phyloP scores from a whole-genome alignment of 345 rosid genomes.

The Linum trigynum region DNA sequence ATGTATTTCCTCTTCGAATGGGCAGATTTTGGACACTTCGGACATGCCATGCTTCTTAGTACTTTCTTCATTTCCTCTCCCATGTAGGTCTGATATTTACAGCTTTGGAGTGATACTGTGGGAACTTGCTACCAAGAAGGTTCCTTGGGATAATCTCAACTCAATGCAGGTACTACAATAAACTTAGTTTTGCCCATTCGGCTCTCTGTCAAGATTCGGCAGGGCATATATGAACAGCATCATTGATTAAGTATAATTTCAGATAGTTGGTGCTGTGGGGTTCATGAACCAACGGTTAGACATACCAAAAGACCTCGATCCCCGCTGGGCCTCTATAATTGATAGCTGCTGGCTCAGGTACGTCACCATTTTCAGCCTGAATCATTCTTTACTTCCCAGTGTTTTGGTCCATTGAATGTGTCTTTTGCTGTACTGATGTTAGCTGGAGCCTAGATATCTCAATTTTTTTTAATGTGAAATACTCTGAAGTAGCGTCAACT shows the following conservation, averaged over 20 bases:
- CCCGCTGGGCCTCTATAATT: constrained; percentile 64
- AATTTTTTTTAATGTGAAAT: too few relatives aligned
- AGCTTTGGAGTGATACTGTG: constrained; percentile 89
- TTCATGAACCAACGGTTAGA: constrained; percentile 93
- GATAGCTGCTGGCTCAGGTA: constrained; percentile 97
- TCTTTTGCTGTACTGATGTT: too few relatives aligned
- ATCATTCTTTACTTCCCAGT: not conserved
- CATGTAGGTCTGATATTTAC: constrained; percentile 77
- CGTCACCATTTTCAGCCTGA: constrained; percentile 9
- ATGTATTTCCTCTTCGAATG: not conserved
- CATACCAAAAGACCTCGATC: constrained; percentile 71
- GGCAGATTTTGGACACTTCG: not conserved
- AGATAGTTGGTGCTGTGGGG: constrained; percentile 98
- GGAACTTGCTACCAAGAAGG: constrained; percentile 94
- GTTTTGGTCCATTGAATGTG: too few relatives aligned
- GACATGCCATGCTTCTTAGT: not conserved
- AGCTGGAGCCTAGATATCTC: too few relatives aligned
- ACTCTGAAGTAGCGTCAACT: too few relatives aligned
- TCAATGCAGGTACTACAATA: constrained; percentile 65
- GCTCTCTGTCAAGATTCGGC: not conserved
- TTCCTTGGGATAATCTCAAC: constrained; percentile 95
- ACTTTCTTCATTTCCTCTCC: constrained; percentile 14
- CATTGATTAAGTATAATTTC: constrained; percentile 21
- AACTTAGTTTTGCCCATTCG: not conserved
- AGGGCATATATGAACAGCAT: constrained; percentile 13